Evolutionary conservation across 371 early-diverging fungal genomes (phyloP), one percentile per base, ranked within the genome.

Genomic region (Mucor mucedo): DNA sequence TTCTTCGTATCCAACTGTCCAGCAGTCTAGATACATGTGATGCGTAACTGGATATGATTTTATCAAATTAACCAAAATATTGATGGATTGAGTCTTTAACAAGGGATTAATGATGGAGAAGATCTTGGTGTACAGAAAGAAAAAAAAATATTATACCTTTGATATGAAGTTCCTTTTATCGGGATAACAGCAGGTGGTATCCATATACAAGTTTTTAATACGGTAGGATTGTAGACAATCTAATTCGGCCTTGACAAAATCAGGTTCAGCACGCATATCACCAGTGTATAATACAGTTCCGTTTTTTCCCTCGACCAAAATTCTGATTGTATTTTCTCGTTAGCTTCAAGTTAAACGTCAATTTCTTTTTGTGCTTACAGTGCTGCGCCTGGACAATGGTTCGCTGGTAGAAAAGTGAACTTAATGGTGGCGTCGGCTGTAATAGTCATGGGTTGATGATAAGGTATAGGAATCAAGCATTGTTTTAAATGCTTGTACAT

Each of bases 1-100:
- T 16, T 81, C 77, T 52, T 81, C 82, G 32, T 75, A 78, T 2
- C 82, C 82, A 68, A 73, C 75, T 41, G 73, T 73, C 79, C 79
- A 81, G 13, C 70, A 69, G 29, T 81, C 79, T 39, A 81, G 65
- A 50, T 78, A 81, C 4, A 78, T 64, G 13, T 78, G 77, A 3
- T 73, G 62, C 7, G 71, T 32, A 1, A 60, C 38, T 4, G 71
- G 73, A 9, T 69, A 52, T 2, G 47, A 55, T n/a, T 67, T 60
- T 27, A 78, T 68, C 27, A 73, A 60, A 3, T 61, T 65, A n/a
- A 68, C 29, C 29, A 80, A 57, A 14, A 76, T 55, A 5, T 66
- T 52, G 2, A 72, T 30, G 2, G 68, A 69, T 11, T 52, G 35
- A 39, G 40, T 39, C 11, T 39, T 39, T 44, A 44, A 4, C 13